Evolutionary conservation across 1,139 yeast species (phyloP).

Genomic region (Candida albicans): DNA sequence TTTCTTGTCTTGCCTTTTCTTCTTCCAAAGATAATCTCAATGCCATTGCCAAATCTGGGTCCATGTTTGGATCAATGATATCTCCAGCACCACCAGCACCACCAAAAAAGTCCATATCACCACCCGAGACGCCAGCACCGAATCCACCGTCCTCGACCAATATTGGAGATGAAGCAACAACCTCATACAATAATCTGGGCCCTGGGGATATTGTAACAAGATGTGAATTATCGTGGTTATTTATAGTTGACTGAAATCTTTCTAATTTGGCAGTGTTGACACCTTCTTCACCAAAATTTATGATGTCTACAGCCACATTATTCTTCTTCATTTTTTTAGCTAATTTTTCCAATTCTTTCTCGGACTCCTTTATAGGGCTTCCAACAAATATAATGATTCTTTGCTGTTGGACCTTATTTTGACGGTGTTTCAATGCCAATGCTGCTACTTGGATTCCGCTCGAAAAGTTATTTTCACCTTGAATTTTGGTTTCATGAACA

Average conservation of each 20-base stretch:
- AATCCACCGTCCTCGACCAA: slow-evolving; percentile 53
- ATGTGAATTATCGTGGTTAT: slow-evolving; percentile 77
- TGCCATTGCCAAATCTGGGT: slow-evolving; percentile 96
- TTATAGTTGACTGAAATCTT: slow-evolving; percentile 72
- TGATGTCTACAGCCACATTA: slow-evolving; percentile 83
- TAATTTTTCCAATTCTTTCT: slow-evolving; percentile 73
- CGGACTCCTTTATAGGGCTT: slow-evolving; percentile 72
- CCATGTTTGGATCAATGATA: slow-evolving; percentile 87
- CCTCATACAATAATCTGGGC: slow-evolving; percentile 75
- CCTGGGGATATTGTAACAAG: slow-evolving; percentile 89
- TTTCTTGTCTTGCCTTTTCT: slow-evolving; percentile 74
- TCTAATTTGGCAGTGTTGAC: slow-evolving; percentile 78
- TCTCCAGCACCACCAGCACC: slow-evolving; percentile 52
- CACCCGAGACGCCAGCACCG: slow-evolving; percentile 28
- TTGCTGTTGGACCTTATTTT: slow-evolving; percentile 88
- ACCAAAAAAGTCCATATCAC: slow-evolving; percentile 28
- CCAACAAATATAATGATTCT: slow-evolving; percentile 90
- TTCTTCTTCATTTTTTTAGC: slow-evolving; percentile 95
- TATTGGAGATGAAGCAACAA: slow-evolving; percentile 67
- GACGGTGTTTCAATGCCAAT: slow-evolving; percentile 92
- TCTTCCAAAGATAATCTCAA: slow-evolving; percentile 82
- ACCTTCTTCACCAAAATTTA: slow-evolving; percentile 89
- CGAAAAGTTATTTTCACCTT: slow-evolving; percentile 67
- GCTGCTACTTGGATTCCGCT: slow-evolving; percentile 97
- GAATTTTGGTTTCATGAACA: slow-evolving; percentile 75